Evolutionary conservation across 208 protist genomes (phyloP), one percentile per base, ranked within the genome.

Genomic region (Acanthamoeba divionensis): DNA sequence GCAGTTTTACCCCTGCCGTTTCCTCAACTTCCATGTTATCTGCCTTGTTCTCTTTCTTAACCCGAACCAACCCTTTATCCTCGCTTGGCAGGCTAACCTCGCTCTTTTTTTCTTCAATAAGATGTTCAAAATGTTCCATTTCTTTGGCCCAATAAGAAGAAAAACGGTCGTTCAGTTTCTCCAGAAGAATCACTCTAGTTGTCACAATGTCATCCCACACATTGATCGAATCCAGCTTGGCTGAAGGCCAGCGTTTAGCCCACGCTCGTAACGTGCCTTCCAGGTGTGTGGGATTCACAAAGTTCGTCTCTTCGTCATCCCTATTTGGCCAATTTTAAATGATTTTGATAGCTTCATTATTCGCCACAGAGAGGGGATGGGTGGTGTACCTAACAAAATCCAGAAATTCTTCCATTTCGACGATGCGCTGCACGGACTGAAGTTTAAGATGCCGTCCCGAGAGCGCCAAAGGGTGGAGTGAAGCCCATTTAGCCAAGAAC

Each of bases 351-450:
- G 8, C 1, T 29, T 54, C 18, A 26, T 69, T 69, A 36, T 13
- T 31, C 67, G 50, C 13, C 26, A 0, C 10, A 21, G 6, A 13
- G 67, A 2, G 29, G 26, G 50, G 15, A 38, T 75, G n/a, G 33
- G 26, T 0, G 1, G 71, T 26, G 24, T 24, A 65, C 73, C 73
- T 65, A 31, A 44, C 65, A 52, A 95, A 93, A 31, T 52, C 33
- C 2, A 95, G 55, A 54, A 95, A 95, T 36, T 96, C 94, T 52
- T 96, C 91, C 10, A 96, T 67, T 50, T 96, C 94, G 3, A 92
- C 50, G 8, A 95, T 36, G 26, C 66, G 69, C 91, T 96, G 94
- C 29, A 96, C 24, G 29, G 73, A 82, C 90, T 96, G 93, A 12
- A 96, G 52, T 26, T 90, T 54, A 75, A 41, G 31, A 52, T 95